Evolutionary conservation across 208 protist genomes (phyloP), one percentile per base, ranked within the genome.

Genomic region (Leishmania aethiopica): DNA sequence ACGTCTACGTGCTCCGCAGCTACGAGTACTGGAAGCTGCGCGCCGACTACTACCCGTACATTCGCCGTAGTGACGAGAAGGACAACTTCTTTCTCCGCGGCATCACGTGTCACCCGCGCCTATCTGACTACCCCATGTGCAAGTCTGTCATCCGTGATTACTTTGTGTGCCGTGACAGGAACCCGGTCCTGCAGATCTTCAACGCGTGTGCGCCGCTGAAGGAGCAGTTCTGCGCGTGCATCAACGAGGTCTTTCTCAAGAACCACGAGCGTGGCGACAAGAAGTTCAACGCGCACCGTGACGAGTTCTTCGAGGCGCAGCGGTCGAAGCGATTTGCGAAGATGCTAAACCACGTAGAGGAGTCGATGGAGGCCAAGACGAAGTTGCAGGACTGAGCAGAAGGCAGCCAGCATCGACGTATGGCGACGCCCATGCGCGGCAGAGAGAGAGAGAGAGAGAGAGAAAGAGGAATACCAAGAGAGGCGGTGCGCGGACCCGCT

Each of bases 81-180:
- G 94, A 97, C 69, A 89, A 95, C 84, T 97, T 97, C 84, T 95
- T 95, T 64, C 69, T 97, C 22, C 90, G 94, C 47, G 94, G 94
- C 73, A 91, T 94, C 75, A 88, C 90, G 35, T 90, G 88, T 35
- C 91, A 97, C 80, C 94, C 94, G 5, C 87, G 92, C 5, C 90
- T 97, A n/a, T 94, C 90, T 40, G 92, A 97, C 67, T 97, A 94
- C 82, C 94, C 94, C n/a, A 90, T 86, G 81, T 97, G 94, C 78
- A 93, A 93, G 79, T 76, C 85, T 25, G 90, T 93, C 37, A 97
- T 97, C 85, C 92, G 91, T 25, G 94, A 97, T 55, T 97, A 97
- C 84, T 97, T 95, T 85, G 84, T 92, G 3, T 97, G 94, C 75
- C 89, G 94, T 28, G 94, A 97, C 69, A 79, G 85, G 60, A 92